Evolutionary conservation across 2,329 filamentous ascomycete genomes (phyloP), one percentile per base, ranked within the genome.

Genomic region (Orbilia oligospora): DNA sequence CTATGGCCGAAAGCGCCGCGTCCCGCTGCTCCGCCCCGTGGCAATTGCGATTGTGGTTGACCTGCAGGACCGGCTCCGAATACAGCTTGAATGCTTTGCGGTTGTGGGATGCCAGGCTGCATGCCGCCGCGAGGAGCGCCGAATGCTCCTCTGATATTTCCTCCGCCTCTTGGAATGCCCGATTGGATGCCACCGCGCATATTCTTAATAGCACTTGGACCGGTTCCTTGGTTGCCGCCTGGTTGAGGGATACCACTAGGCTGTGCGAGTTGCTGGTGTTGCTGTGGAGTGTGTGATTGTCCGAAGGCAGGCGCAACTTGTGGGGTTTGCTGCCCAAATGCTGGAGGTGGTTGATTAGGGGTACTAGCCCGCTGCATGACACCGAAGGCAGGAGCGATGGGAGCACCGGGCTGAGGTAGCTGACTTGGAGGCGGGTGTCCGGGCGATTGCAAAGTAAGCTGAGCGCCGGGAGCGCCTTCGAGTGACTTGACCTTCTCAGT

Each of bases 161-260:
- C 70, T 18, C 81, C 81, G 16, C 81, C 81, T 24, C 81, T 78
- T 18, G 81, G 81, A 51, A 82, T 82, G 20, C 71, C 80, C 5
- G 81, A 82, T 18, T 76, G 56, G 27, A 82, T 71, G 12, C 78
- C 71, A 30, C 81, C 81, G 46, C 81, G 80, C 27, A 82, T 76
- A 56, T 72, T 80, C 33, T 81, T 80, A 24, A 82, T 49, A 20
- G 68, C 77, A 12, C 72, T 76, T 4, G 80, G 80, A 6, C 81
- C 81, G 18, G 75, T 76, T 9, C 76, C 80, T 48, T 79, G 80
- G 41, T 68, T 71, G 20, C 51, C 63, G 22, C 44, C 71, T 27
- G 38, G 38, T 41, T 65, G 69, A 56, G 41, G 46, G 22, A 64
- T 44, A 61, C 48, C 48, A 24, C 48, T 51, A n/a, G 79, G 66